Evolutionary conservation across 1,284 basidiomycete genomes (phyloP), one percentile per base, ranked within the genome.

Genomic region (Ceraceosorus bombacis): DNA sequence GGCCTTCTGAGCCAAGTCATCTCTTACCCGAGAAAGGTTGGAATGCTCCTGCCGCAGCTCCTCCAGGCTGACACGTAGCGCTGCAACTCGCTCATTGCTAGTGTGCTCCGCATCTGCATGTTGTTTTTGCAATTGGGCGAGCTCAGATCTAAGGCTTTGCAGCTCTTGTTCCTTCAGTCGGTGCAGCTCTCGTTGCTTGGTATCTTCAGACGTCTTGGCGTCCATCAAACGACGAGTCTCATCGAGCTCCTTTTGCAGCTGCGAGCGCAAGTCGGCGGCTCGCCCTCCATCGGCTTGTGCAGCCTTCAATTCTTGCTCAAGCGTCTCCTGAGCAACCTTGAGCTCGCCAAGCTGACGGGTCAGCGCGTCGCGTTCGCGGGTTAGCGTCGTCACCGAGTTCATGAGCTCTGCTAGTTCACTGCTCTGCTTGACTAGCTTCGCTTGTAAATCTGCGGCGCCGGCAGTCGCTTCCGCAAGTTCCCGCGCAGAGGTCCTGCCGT

Each of bases 101-200:
- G 66, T 69, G 74, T 78, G 68, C 74, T 78, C 53, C 49, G 57
- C 36, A 74, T 78, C 53, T 49, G 59, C 43, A 67, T 69, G 60
- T 69, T 69, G 56, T 56, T 57, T 59, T 72, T 75, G 50, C 63
- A 71, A 57, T 76, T 74, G 70, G 41, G 78, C 73, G 41, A 84
- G 83, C 72, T 91, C 86, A 8, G 78, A 78, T n/a, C 93, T 86
- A 8, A 96, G 80, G 38, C 85, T 82, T 1, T 80, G 78, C 15
- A 95, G 83, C 77, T 97, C 93, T 51, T 85, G 83, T 68, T 94
- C 91, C 73, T 87, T 89, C 79, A 88, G 88, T 77, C 87, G 87
- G 78, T 91, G 89, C 1, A 85, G 88, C 76, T 95, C 89, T 54
- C 83, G 84, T 36, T 88, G 85, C 59, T 87, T 86, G 41, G 84